Conservation (phyloP, 192 early-diverging fungal genomes). For the Podila epigama region DNA sequence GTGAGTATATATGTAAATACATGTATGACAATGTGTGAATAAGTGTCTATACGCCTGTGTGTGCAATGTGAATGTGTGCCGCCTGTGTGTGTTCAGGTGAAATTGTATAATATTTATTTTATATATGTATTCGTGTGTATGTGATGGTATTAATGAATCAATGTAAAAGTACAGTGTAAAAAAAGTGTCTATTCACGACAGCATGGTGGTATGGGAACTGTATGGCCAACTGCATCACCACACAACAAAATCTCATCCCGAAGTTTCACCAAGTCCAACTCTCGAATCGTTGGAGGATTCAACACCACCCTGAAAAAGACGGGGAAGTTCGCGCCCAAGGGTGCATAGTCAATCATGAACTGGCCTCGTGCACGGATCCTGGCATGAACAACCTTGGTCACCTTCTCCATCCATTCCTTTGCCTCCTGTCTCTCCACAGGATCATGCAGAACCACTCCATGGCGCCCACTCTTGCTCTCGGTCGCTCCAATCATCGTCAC, state of each 20-base stretch:
- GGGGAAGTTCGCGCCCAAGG: slow-evolving; percentile 49
- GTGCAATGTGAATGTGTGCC: no score
- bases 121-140: no score
- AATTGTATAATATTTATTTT: no score
- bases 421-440: slow-evolving; percentile 16
- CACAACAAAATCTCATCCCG: slow-evolving; percentile 65
- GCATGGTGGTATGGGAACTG: slow-evolving; percentile 19
- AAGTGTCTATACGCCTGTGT: no score
- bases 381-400: slow-evolving; percentile 55
- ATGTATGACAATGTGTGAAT: no score
- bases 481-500: background rate
- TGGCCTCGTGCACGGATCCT: slow-evolving; percentile 54
- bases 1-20: no score
- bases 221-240: slow-evolving; percentile 23
- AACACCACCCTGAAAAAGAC: slow-evolving; percentile 77
- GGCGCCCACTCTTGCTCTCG: background rate
- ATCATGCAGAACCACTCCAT: slow-evolving; percentile 34
- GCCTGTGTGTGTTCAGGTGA: no score
- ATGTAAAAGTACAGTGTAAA: background rate
- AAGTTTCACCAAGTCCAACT: slow-evolving; percentile 56
- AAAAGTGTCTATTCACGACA: slow-evolving; percentile 11
- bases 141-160: background rate
- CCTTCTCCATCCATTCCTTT: slow-evolving; percentile 50
- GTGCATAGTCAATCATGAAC: slow-evolving; percentile 80
- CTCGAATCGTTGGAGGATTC: slow-evolving; percentile 69